Percentiles rank a stretch among this genome's conserved stretches.
phyloP scores from a whole-genome alignment of 1,139 yeast genomes.

The Nakaseomyces sp. region DNA sequence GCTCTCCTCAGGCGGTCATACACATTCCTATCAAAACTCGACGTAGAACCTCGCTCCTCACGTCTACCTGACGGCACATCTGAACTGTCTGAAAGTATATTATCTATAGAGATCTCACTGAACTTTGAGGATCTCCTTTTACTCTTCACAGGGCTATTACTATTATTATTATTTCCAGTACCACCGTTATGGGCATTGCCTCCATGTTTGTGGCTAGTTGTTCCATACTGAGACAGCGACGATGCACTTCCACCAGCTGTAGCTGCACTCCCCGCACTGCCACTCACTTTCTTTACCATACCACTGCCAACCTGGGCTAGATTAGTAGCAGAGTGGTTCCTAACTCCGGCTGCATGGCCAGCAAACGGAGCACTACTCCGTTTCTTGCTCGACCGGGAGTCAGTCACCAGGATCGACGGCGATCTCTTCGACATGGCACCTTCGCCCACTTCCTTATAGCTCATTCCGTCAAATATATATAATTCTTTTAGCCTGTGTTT shows the following conservation, averaged over 20 bases:
- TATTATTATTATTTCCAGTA: too few species aligned
- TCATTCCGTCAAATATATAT: slow-evolving; percentile 11
- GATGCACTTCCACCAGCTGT: neutral
- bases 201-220: neutral
- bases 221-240: neutral
- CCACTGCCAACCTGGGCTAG: neutral
- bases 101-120: slow-evolving; percentile 65
- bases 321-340: neutral
- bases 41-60: slow-evolving; percentile 32
- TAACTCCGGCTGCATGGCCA: slow-evolving; percentile 28
- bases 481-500: too few species aligned
- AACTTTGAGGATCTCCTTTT: slow-evolving; percentile 29
- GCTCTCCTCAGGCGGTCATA: slow-evolving; percentile 14
- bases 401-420: slow-evolving; percentile 89
- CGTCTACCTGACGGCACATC: slow-evolving; percentile 66
- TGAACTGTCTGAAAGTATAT: slow-evolving; percentile 61
- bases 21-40: slow-evolving; percentile 25
- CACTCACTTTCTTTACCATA: neutral
- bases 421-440: slow-evolving; percentile 42
- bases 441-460: slow-evolving; percentile 7
- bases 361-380: slow-evolving; percentile 83
- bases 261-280: neutral
- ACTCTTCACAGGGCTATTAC: neutral
- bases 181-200: too few species aligned
- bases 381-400: slow-evolving; percentile 56